A percentile compares a stretch with the other conserved stretches of the same genome.
Evolutionary conservation across 1,139 yeast genomes (phyloP).

Genomic region (Kurtzmaniella quercitrusa): DNA sequence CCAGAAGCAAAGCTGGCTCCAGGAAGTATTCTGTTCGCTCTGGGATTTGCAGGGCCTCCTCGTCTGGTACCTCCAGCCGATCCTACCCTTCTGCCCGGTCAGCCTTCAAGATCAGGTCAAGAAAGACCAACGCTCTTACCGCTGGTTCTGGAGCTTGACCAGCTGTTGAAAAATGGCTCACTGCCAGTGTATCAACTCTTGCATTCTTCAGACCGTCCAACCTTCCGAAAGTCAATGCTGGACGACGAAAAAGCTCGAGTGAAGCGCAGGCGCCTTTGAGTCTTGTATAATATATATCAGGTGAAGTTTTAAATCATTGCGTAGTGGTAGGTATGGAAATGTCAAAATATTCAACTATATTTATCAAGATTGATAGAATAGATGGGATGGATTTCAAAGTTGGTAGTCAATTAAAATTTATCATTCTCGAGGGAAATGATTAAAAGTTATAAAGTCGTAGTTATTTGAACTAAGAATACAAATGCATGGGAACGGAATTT

Average conservation of each 20-base stretch:
- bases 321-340: background rate
- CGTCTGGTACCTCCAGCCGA: constrained; percentile 6
- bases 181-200: constrained; percentile 12
- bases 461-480: no score
- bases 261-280: constrained; percentile 5
- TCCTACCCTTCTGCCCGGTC: background rate
- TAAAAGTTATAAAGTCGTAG: no score
- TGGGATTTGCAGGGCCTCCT: constrained; percentile 3
- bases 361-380: background rate
- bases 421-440: no score
- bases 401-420: no score
- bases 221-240: constrained; percentile 3
- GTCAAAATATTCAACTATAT: no score
- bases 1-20: constrained; percentile 2
- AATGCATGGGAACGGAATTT: no score
- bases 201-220: constrained; percentile 6
- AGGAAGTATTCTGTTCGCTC: constrained; percentile 1
- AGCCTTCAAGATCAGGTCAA: constrained; percentile 3
- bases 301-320: background rate
- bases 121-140: constrained; percentile 22
- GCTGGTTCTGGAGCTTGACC: constrained; percentile 36
- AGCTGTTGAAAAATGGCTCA: constrained; percentile 20
- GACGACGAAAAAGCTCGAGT: constrained; percentile 8
- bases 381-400: background rate
- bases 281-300: constrained; percentile 1